These are phyloP conservation scores for Fusarium musae DNA, from an alignment of 2,329 filamentous ascomycete genomes.

Conservation along the genomic window DNA sequence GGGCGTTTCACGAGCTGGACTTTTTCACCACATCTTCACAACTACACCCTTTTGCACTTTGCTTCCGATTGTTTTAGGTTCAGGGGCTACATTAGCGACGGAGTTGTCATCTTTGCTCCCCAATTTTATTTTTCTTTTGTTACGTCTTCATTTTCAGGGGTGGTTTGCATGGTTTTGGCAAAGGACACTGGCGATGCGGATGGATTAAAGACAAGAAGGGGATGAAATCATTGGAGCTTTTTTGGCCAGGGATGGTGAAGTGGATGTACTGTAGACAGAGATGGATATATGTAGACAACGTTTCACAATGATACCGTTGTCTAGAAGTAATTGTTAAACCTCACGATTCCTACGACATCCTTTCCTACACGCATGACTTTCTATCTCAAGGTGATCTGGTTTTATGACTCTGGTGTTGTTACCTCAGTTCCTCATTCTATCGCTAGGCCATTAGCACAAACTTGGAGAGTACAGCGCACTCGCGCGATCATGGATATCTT, in stretches of 20 bases:
- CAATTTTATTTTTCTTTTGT: slow-evolving; percentile 2
- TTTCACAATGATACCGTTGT: slow-evolving; percentile 36
- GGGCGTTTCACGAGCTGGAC: slow-evolving; percentile 32
- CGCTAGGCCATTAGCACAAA: too few species aligned
- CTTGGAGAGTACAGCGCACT: background rate
- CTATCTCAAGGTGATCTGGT: background rate
- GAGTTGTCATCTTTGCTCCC: slow-evolving; percentile 47
- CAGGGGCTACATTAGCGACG: slow-evolving; percentile 52
- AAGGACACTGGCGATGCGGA: slow-evolving; percentile 13
- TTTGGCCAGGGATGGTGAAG: background rate
- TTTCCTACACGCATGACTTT: background rate
- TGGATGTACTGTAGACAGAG: slow-evolving; percentile 24
- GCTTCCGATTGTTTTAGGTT: slow-evolving; percentile 17
- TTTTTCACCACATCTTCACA: slow-evolving; percentile 7
- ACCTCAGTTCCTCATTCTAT: background rate
- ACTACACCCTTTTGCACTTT: slow-evolving; percentile 14
- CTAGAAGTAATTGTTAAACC: slow-evolving; percentile 32
- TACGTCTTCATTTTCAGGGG: background rate
- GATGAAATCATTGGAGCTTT: slow-evolving; percentile 5
- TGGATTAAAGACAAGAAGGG: slow-evolving; percentile 1
- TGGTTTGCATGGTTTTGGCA: slow-evolving; percentile 32
- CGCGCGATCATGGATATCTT: background rate
- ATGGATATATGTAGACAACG: slow-evolving; percentile 14
- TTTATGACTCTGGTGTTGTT: background rate
- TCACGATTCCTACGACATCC: slow-evolving; percentile 17